Base-by-base conservation (phyloP, 108 stramenopile species). In the Nannochloropsis granulata region DNA sequence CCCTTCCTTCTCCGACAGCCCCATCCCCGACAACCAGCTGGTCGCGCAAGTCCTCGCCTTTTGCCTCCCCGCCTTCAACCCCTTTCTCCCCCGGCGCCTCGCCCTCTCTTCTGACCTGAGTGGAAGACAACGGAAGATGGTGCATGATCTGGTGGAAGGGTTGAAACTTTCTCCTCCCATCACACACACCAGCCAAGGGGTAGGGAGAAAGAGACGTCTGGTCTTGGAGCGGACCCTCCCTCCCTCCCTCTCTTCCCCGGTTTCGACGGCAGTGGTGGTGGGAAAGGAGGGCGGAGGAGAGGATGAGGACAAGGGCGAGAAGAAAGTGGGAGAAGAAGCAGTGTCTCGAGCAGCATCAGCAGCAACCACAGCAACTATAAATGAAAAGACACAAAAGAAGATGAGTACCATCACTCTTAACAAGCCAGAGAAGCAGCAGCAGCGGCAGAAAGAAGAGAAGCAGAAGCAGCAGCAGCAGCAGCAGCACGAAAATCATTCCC, bases 141-240 rank as follows among this genome's bases (percentile, higher is more conserved):
- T 46, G 43, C 88, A 88, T 45, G 88, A 88, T 56, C 81, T 78
- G 0, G 84, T 82, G 44, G 88, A 88, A 44, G 12, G 84, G 44
- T 45, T 85, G 26, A 82, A 82, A 23, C 81, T 88, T n/a, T 71
- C 56, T 71, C 56, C 56, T 7, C 56, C 56, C 56, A n/a, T 71
- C 14, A 82, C 44, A 81, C 88, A 88, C 43, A 78, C 43, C 23
- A 88, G 88, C 79, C 26, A 25, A 43, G 88, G 84, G 26, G 84
- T 82, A 44, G 88, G 88, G 11, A 78, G 1, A 19, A 25, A 25
- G 12, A 79, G 88, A 16, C 14, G 23, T 43, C n/a, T 88, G 44
- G 84, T 88, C 13, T 45, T 88, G 43, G 56, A 81, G 24, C 81
- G 13, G 23, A 12, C 43, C 0, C 10, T 26, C 81, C 26, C 23